Base-by-base conservation (phyloP, 1,284 basidiomycete species). In the Sphaerobolus stellatus region DNA sequence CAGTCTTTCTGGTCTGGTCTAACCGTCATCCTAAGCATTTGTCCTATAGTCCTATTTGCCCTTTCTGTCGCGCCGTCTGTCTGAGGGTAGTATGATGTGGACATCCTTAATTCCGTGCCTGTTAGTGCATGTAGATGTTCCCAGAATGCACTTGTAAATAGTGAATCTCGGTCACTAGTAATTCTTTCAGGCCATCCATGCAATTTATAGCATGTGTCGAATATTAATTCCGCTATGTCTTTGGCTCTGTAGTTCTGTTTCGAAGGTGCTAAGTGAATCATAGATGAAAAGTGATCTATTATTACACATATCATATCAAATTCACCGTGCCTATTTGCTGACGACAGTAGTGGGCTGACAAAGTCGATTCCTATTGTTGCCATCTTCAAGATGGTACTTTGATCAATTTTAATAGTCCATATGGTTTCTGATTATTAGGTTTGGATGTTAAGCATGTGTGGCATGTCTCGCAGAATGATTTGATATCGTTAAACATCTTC, bases 71-170 rank as follows among this genome's bases (percentile, higher is more conserved):
- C 58, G 0, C 75, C 74, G 54, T 78, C 75, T 0, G 69, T 73
- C 52, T 80, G 61, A 0, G 76, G 78, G 50, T 80, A 76, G 47
- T 72, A 80, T 0, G 73, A 60, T 2, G 71, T 73, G 0, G 73
- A 78, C 69, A 81, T 70, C 2, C 61, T 56, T 0, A 77, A 60
- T 43, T 73, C 62, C 6, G 68, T 63, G 1, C 71, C 67, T 1
- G 72, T 61, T 1, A 75, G 59, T 18, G 60, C 45, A 50, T 74
- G 60, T 0, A 79, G 55, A 1, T 67, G 52, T 7, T 59, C 65
- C 77, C 78, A 82, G 58, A 80, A 73, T 18, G 47, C 28, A n/a
- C 68, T 64, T 0, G 73, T 74, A 58, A 79, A 81, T 7, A 73
- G 58, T 0, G 66, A 60, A 53, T 79, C 75, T 3, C 72, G 61